Evolutionary conservation across 2,329 filamentous ascomycete genomes (phyloP).

Genomic region (Phoma sp.): DNA sequence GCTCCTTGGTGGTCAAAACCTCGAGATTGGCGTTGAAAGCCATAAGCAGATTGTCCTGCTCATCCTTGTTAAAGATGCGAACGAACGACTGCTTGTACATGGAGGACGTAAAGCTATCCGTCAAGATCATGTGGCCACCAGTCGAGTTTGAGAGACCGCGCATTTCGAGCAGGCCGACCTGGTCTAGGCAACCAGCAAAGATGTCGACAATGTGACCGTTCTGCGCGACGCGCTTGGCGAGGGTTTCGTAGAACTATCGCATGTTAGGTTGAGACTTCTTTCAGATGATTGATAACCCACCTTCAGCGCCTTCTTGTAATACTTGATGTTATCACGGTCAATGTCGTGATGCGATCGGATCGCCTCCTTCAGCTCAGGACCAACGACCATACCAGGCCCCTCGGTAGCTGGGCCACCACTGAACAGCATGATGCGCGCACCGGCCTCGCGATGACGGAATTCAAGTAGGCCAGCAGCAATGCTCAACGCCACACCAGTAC

Average conservation of each 20-base stretch:
- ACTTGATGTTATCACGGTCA: slow-evolving; percentile 98
- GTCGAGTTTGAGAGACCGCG: slow-evolving; percentile 96
- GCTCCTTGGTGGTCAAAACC: slow-evolving; percentile 94
- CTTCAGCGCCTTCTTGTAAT: slow-evolving; percentile 99
- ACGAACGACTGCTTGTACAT: slow-evolving; percentile 99
- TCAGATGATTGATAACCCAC: slow-evolving; percentile 52
- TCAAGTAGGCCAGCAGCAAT: slow-evolving; percentile 93
- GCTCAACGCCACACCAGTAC: slow-evolving; percentile 94
- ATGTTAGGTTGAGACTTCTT: background rate
- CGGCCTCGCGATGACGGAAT: slow-evolving; percentile 93
- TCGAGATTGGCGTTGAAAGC: slow-evolving; percentile 97
- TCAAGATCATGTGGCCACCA: slow-evolving; percentile 96
- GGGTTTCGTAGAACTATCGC: slow-evolving; percentile 83
- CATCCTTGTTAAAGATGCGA: slow-evolving; percentile 96
- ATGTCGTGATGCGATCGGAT: slow-evolving; percentile 99
- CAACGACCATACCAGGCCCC: slow-evolving; percentile 95
- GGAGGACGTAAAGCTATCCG: slow-evolving; percentile 96
- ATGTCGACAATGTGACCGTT: slow-evolving; percentile 98
- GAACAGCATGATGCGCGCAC: slow-evolving; percentile 96
- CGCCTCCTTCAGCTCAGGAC: slow-evolving; percentile 91
- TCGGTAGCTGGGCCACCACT: slow-evolving; percentile 94
- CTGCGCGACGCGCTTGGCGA: slow-evolving; percentile 92
- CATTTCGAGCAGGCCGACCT: slow-evolving; percentile 97
- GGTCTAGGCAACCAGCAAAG: slow-evolving; percentile 95
- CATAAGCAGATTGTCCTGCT: slow-evolving; percentile 93